Base-by-base conservation (phyloP, 2,329 filamentous ascomycete species). In the Paecilomyces dactylethromorphus region DNA sequence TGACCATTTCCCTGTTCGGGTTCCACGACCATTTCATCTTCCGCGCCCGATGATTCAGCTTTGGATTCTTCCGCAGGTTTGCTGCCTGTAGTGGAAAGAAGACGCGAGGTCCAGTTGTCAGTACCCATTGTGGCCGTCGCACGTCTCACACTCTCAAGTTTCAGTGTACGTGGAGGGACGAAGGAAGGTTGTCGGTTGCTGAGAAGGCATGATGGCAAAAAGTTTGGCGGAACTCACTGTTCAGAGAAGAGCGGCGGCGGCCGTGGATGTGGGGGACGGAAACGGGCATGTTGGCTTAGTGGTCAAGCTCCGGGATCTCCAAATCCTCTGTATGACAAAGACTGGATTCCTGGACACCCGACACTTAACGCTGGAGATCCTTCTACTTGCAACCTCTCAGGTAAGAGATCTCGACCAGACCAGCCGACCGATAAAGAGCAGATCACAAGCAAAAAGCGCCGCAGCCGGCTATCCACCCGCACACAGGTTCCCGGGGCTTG, bases 1-100 rank as follows among this genome's bases (percentile, higher is more conserved):
- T 74, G 78, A 96, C 91, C 89, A 83, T 93, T 97, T 78, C 92
- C 92, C 82, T 97, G 92, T 58, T 97, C 92, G 61, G 90, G 85
- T 78, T 96, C 92, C 69, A 97, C 87, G 62, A 93, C 84, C 59
- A 86, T 87, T 70, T 91, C 92, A 69, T 95, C 91, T 64, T 91
- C 87, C 61, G 79, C 77, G 60, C 75, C 74, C 11, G 77, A 80
- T 24, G 66, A 62, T 22, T 69, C 67, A 56, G 63, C 57, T 45
- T 70, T 69, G 29, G 69, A 64, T 24, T 86, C 86, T 59, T 89
- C 86, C 64, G 74, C 75, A 3, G 87, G 84, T 64, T 77, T 74
- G 67, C 73, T 76, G 67, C 79, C 80, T 81, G 66, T 60, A 56
- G 59, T 53, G 61, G 62, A 53, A 55, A 54, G 58, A 54, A 66